Base-by-base conservation (phyloP, 352 stramenopile species). In the Phytopythium ostracodes region DNA sequence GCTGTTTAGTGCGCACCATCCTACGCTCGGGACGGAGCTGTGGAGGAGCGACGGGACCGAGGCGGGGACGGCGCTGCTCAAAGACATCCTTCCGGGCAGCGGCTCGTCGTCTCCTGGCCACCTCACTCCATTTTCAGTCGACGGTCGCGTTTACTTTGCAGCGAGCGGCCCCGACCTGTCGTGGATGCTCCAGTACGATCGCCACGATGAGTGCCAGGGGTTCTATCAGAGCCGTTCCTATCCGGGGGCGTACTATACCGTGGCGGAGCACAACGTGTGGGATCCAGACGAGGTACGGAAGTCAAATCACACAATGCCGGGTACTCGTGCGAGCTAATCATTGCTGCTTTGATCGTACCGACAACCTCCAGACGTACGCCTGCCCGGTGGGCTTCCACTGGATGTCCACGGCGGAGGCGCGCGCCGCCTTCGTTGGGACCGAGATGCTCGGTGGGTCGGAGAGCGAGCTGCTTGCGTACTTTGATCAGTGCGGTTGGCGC, bases 401-500 rank as follows among this genome's bases (percentile, higher is more conserved):
- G 88, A 88, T 92, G 65, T 87, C 80, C 9, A 96, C 91, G 0
- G 74, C 72, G n/a, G 76, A 97, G 70, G 84, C 81, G 0, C 42
- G 68, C 1, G 15, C 47, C 0, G 42, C 77, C 12, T 91, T 91
- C 35, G 18, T 82, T 0, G 79, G 81, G 27, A 73, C 54, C 0
- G 61, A 73, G 18, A 57, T 66, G 5, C 44, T 59, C 10, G 62
- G 81, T 36, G 66, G 64, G 0, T 56, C 77, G 35, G 56, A 22
- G 1, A 62, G 42, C 15, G 76, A 87, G 46, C 70, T 70, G 36
- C 64, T 79, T 25, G 85, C 80, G 46, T 98, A 97, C 71, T 95
- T 81, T 55, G 71, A 78, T 29, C 71, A 96, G 60, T 98, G 91
- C 62, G 91, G 87, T 24, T 98, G 91, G 91, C 44, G 70, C 4